Evolutionary conservation across 331 rosid genomes (phyloP), one percentile per base, ranked within the genome.

Genomic region (Saraca asoca): DNA sequence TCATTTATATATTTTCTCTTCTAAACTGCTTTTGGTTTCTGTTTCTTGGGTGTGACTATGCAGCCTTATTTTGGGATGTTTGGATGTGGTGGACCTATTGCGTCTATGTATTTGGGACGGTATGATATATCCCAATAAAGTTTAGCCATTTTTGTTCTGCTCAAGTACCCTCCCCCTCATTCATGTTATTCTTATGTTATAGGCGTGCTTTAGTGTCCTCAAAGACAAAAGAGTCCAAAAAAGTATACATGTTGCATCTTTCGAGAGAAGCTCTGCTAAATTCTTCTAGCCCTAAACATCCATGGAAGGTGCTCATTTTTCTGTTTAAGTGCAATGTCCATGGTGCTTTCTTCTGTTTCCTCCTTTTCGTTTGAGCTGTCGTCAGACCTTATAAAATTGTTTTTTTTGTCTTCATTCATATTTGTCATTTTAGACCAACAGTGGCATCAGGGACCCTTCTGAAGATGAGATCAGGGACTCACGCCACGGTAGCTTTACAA

Each of bases 11-110:
- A 35, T 49, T 56, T 31, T 52, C 33, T 33, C 10, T 16, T 52
- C 51, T 29, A 38, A 66, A 35, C 42, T 46, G 55, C 51, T 39
- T 14, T 15, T 60, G 17, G 7, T 15, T 49, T 19, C 54, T 19
- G 33, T 37, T 74, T 57, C 7, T 33, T 29, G 56, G 75, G 53
- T 16, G 41, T 63, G 57, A 66, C 43, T 66, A 51, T 78, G 77
- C 81, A 87, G 95, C 95, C 90, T 17, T 85, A 9, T 58, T 85
- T 87, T 80, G 95, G 90, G 50, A 76, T 87, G 90, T 87, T 78
- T 78, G 95, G 95, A 61, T 85, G 73, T 43, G 95, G 95, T 16
- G 95, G 90, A 73, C 80, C 88, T 42, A 38, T 71, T 48, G 90
- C 95, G 11, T 85, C 86, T 14, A 85, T 87, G 95, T 82, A 87